These are phyloP conservation scores for Tricholoma hemisulphureum DNA, from an alignment of 768 basidiomycete species.

Conservation along the genomic window DNA sequence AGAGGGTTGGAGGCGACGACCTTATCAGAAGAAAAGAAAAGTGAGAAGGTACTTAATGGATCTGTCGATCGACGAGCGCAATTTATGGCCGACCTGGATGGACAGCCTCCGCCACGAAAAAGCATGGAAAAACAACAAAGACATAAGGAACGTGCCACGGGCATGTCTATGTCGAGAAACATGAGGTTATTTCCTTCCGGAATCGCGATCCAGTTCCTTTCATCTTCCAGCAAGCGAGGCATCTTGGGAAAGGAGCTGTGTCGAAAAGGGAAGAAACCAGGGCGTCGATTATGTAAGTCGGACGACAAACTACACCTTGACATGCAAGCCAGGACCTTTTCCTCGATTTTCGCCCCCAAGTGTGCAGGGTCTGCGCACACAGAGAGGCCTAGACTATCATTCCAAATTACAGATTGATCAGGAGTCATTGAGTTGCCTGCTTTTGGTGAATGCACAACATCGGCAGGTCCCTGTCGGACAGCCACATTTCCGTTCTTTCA, in stretches of 20 bases:
- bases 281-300: conserved; percentile 19
- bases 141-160: conserved; percentile 1
- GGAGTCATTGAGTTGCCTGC: background rate
- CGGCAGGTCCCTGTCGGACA: conserved; percentile 33
- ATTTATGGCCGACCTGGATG: conserved; percentile 6
- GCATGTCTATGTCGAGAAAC: background rate
- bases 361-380: background rate
- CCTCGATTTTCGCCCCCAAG: conserved; percentile 1
- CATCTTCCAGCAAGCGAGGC: background rate
- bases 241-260: background rate
- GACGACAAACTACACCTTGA: conserved; percentile 6
- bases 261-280: conserved; percentile 9
- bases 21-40: background rate
- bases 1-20: background rate
- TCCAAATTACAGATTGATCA: background rate
- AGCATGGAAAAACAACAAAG: background rate
- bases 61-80: background rate
- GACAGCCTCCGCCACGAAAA: conserved; percentile 11
- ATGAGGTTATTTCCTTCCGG: background rate
- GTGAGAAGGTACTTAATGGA: background rate
- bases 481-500: conserved; percentile 40
- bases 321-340: conserved; percentile 1
- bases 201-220: background rate
- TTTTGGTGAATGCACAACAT: conserved; percentile 10
- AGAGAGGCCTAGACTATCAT: background rate